Evolutionary conservation across 208 protist genomes (phyloP).

Genomic region (Trypanosoma vivax): DNA sequence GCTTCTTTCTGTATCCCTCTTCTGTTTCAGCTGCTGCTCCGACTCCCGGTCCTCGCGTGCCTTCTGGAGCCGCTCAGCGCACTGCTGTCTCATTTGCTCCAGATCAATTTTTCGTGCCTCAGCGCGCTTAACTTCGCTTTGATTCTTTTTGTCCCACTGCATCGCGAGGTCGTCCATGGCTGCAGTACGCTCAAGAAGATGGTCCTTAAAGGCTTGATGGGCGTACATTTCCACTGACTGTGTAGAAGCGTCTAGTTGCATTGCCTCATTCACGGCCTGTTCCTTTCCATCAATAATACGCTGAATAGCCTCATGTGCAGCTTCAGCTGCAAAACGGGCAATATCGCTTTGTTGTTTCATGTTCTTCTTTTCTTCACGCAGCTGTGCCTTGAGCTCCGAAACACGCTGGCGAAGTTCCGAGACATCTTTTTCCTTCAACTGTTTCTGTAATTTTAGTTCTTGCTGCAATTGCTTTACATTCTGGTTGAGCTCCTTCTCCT

Average conservation of each 20-base stretch:
- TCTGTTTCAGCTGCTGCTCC: constrained; percentile 41
- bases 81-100: constrained; percentile 73
- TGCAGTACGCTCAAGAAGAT: constrained; percentile 58
- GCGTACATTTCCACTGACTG: constrained; percentile 45
- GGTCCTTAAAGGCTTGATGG: constrained; percentile 51
- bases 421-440: constrained; percentile 75
- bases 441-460: constrained; percentile 69
- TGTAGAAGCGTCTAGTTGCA: constrained; percentile 23
- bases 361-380: constrained; percentile 56
- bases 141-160: constrained; percentile 77
- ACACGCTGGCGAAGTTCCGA: constrained; percentile 57
- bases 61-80: constrained; percentile 61
- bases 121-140: constrained; percentile 64
- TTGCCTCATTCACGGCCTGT: constrained; percentile 29
- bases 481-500: constrained; percentile 86
- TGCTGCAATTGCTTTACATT: constrained; percentile 91
- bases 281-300: constrained; percentile 47
- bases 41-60: constrained; percentile 40
- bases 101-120: constrained; percentile 74
- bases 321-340: constrained; percentile 50
- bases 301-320: constrained; percentile 57
- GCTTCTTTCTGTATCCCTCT: constrained; percentile 32
- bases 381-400: constrained; percentile 43
- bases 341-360: constrained; percentile 73
- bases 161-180: constrained; percentile 63